Base-by-base conservation (phyloP, 345 rosid genomes). In the Salix suchowensis region DNA sequence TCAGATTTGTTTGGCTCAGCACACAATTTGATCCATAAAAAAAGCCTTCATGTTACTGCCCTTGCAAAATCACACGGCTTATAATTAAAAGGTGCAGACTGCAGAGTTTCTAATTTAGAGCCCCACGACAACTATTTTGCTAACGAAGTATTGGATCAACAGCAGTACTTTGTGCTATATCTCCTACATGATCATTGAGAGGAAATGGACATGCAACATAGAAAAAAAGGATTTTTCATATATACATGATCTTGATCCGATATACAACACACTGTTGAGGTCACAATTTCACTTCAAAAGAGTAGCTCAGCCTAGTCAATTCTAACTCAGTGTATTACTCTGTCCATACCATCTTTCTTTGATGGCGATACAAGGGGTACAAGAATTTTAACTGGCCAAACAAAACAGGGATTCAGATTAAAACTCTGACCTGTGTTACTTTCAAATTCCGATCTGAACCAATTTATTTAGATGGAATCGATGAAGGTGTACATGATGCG, bases 401-500 rank as follows among this genome's bases (percentile, higher is more conserved):
- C 37, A 76, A 71, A 76, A 73, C 42, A 70, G 21, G 69, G 74
- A 78, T 68, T 69, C 82, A 24, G 76, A 81, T 75, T 65, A 55
- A 66, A 78, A 77, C 68, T 70, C 78, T 67, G 2, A 24, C 67
- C 76, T 46, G 11, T 58, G 76, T 74, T 74, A 67, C 65, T 65
- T 2, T 37, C 67, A 23, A 71, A 40, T 65, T 52, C 54, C 64
- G 21, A 71, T 67, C 10, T 6, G 78, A 75, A 64, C 52, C 12
- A 32, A 23, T 18, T 84, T 83, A 80, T 2, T 77, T 46, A 36
- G 86, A 80, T 46, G 84, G 67, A 70, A 71, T 68, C 74, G 82
- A 73, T 19, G 87, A 76, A 34, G 82, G 77, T 65, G 84, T 74
- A 73, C 86, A 88, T 11, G 91, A 78, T 58, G 77, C 74, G 68